phyloP scores from a whole-genome alignment of 768 basidiomycete genomes.

The Baorangia bicolor region DNA sequence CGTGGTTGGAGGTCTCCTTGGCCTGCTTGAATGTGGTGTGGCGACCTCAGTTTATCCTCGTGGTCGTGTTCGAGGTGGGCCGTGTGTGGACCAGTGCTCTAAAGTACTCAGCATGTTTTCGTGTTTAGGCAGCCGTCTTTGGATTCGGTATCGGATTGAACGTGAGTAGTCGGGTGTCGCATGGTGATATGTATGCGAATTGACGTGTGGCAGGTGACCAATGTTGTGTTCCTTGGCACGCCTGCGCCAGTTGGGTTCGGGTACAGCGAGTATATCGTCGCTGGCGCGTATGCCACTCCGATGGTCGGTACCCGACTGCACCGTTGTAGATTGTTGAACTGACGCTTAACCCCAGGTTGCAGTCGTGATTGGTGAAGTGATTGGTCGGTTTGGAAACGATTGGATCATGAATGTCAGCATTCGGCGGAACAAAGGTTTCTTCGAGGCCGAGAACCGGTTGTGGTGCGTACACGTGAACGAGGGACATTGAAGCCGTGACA shows the following conservation, averaged over 20 bases:
- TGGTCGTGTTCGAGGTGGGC: slow-evolving; percentile 40
- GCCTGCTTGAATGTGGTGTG: slow-evolving; percentile 42
- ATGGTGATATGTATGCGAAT: neutral
- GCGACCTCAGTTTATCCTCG: slow-evolving; percentile 47
- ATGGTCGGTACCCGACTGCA: slow-evolving; percentile 32
- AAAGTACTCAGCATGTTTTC: neutral
- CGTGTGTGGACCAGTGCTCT: neutral
- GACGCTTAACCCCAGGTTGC: slow-evolving; percentile 36
- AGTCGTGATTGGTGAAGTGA: slow-evolving; percentile 49
- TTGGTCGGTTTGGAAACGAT: slow-evolving; percentile 53
- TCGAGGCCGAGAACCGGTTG: slow-evolving; percentile 49
- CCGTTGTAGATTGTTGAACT: neutral
- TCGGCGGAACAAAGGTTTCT: slow-evolving; percentile 48
- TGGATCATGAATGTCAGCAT: slow-evolving; percentile 44
- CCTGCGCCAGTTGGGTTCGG: slow-evolving; percentile 49
- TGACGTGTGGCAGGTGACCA: slow-evolving; percentile 42
- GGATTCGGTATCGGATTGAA: slow-evolving; percentile 51
- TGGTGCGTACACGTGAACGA: slow-evolving; percentile 29
- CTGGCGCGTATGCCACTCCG: slow-evolving; percentile 45
- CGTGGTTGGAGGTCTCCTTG: slow-evolving; percentile 36
- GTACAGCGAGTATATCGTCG: slow-evolving; percentile 38
- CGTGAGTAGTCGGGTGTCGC: slow-evolving; percentile 19
- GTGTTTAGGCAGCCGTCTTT: slow-evolving; percentile 39
- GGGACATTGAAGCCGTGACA: fast-evolving
- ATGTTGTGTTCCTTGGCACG: slow-evolving; percentile 51